These are phyloP conservation scores for Alloteropsis semialata DNA, from an alignment of 176 grass and related monocot genomes.

Conservation along the genomic window DNA sequence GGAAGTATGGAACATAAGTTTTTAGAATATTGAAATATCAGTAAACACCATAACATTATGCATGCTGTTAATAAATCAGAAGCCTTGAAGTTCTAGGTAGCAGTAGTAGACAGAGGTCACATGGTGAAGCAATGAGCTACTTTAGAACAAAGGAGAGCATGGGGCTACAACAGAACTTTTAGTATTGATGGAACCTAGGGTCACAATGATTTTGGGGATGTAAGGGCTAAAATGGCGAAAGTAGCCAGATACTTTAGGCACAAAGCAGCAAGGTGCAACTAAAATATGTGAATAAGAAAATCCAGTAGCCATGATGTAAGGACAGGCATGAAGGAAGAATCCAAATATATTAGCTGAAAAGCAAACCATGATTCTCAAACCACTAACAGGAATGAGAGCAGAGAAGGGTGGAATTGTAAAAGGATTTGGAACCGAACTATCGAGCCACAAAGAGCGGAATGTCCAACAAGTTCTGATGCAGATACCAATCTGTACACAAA, in stretches of 20 bases:
- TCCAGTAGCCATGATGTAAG: conserved; percentile 34
- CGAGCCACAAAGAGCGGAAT: not conserved
- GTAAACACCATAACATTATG: not conserved
- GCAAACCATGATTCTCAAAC: conserved; percentile 19
- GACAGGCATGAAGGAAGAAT: not conserved
- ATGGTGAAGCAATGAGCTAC: conserved; percentile 1
- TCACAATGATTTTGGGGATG: conserved; percentile 15
- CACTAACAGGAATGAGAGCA: conserved; percentile 16
- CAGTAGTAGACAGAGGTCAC: conserved; percentile 7
- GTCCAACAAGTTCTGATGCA: not conserved
- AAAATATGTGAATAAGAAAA: conserved; percentile 11
- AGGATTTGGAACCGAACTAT: not conserved
- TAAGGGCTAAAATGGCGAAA: conserved; percentile 1
- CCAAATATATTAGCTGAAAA: conserved; percentile 30
- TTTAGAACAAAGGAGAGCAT: conserved; percentile 16
- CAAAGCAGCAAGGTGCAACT: not conserved
- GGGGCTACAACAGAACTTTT: not conserved
- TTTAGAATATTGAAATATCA: not conserved
- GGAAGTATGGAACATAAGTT: conserved; percentile 7
- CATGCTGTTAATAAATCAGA: conserved; percentile 2
- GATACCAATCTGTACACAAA: not conserved
- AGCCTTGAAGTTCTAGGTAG: too few relatives aligned
- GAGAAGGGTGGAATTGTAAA: not conserved
- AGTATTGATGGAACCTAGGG: conserved; percentile 11
- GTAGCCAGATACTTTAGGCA: conserved; percentile 21